Base-by-base conservation (phyloP, 31 red algal species). In the Endocladia muricata region DNA sequence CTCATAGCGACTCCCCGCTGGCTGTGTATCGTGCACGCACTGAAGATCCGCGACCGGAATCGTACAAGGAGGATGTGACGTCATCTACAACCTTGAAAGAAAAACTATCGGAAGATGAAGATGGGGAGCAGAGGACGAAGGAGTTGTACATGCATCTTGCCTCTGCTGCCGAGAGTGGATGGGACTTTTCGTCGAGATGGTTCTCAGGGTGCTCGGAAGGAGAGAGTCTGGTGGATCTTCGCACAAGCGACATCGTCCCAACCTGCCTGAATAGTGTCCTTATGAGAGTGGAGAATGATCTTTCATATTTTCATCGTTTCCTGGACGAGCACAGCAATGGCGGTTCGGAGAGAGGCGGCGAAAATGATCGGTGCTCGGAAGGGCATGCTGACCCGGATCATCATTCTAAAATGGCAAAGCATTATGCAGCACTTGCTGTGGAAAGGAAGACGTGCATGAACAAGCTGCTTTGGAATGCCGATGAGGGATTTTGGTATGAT, bases 131-230 rank as follows among this genome's bases (percentile, higher is more conserved):
- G 19, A 35, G 29, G 15, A 17, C 38, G 41, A 39, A 17, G 1
- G 52, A 65, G 32, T 22, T 80, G 33, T 68, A 37, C 8, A 35
- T 48, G 25, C 33, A 71, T 51, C 40, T 96, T 4, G 87, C 88
- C 3, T 61, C 93, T 26, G 93, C 66, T 25, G 88, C 89, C 34
- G 89, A 97, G 73, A 92, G 88, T 57, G 94, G 94, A 33, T 92
- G 88, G 94, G 94, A 97, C 41, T 97, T 84, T 36, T 88, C 89
- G 30, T 92, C 94, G 30, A 73, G 94, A 31, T 97, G 94, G 94
- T 70, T 91, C 39, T 59, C 73, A 39, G n/a, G n/a, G n/a, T n/a
- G n/a, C n/a, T 41, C 34, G 37, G 41, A 37, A 9, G 47, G 42
- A 23, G 51, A 40, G 5, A 55, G 76, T 39, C 33, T 81, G 26